Evolutionary conservation across 352 stramenopile genomes (phyloP), one percentile per base, ranked within the genome.

Genomic region (Phytophthora rubi): DNA sequence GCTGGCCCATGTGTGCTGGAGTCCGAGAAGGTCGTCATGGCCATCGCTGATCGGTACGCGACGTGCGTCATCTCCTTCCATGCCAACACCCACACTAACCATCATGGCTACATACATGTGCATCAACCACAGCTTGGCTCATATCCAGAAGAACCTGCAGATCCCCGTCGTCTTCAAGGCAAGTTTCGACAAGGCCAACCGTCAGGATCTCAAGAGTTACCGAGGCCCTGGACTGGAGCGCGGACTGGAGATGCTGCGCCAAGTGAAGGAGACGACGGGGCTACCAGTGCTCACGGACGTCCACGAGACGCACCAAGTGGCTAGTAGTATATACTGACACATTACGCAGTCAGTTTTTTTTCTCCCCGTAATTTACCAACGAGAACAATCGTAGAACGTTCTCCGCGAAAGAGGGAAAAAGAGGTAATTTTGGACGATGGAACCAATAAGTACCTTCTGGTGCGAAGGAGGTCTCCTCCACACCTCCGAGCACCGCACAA

Each of bases 171-270:
- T 97, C 60, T 97, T 97, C 76, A 97, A 97, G 62, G 88, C 87
- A 0, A 96, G 89, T 61, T 97, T 95, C 59, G 90, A 97, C 79
- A 97, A 97, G 56, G 89, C 90, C 30, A 97, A 97, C 59, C 86
- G 90, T 10, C 89, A 96, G 69, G 82, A 94, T 48, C 69, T 95
- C 35, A 77, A 71, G 35, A 95, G 86, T 62, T 96, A 90, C 65
- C 77, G 90, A 58, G 90, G 89, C 0, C 87, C 87, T 16, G 90
- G 90, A 6, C 73, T 97, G 8, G 77, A 85, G 4, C 59, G 80
- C 10, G 89, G 90, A 10, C 79, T 97, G 23, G 69, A 79, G 59
- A 83, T 97, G 65, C 68, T 97, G 59, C 75, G 86, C 44, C 75
- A 68, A n/a, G 88, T 96, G 26, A 93, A 91, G 69, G 47, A 85